A percentile compares a stretch with the other conserved stretches of the same genome.
Evolutionary conservation across 139 green algal species (phyloP).

Genomic region (Micromonas commoda): DNA sequence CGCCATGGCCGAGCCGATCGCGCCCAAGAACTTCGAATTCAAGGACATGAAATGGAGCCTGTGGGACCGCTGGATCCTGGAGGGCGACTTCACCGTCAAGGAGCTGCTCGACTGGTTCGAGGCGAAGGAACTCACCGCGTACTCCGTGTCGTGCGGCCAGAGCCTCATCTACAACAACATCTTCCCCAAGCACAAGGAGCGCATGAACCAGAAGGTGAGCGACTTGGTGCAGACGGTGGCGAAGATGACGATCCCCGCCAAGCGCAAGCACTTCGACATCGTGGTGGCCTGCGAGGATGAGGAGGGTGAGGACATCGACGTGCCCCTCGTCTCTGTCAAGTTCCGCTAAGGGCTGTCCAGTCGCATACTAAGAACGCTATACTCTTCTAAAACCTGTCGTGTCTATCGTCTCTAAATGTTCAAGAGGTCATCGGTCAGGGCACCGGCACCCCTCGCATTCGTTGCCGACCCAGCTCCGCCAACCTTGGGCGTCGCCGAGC

Average conservation of each 20-base stretch:
- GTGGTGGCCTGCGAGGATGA: conserved; percentile 98
- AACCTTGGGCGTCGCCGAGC: no score
- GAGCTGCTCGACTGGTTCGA: conserved; percentile 91
- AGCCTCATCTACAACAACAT: conserved; percentile 96
- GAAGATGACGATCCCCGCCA: conserved; percentile 74
- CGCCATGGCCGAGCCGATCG: conserved; percentile 89
- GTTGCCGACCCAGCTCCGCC: no score
- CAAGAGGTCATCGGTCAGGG: no score
- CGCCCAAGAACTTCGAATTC: conserved; percentile 66
- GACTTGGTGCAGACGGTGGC: conserved; percentile 66
- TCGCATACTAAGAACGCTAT: neutral
- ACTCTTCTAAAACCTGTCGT: no score
- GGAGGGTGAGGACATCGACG: conserved; percentile 74
- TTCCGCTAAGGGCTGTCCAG: conserved; percentile 62
- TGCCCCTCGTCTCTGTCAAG: conserved; percentile 69
- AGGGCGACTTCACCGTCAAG: conserved; percentile 89
- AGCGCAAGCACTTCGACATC: conserved; percentile 87
- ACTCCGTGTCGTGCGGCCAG: conserved; percentile 87
- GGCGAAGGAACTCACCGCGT: conserved; percentile 68
- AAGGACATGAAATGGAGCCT: conserved; percentile 73
- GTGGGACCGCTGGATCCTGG: conserved; percentile 93
- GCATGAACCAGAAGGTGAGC: conserved; percentile 70
- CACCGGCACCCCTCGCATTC: no score
- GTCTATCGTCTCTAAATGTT: no score
- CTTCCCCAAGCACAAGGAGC: conserved; percentile 94